Base-by-base conservation (phyloP, 2,329 filamentous ascomycete genomes). In the Trichoderma atrobrunneum region DNA sequence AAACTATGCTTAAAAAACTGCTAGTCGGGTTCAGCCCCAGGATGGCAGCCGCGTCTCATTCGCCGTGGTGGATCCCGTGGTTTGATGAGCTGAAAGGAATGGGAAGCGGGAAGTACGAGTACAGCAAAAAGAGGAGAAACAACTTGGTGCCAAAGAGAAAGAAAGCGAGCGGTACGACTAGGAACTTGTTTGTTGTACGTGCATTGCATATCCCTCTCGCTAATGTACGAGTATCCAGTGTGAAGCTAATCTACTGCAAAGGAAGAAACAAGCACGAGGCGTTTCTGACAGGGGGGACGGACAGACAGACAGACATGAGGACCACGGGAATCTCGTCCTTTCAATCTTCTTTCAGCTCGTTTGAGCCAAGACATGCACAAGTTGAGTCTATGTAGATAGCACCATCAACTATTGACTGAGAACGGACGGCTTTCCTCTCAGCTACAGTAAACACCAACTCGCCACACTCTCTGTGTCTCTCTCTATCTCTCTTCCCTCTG, bases 81-180 rank as follows among this genome's bases (percentile, higher is more conserved):
- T 32, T 60, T 28, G 71, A 70, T 28, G 54, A 72, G 71, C 71
- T 72, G 71, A 70, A 72, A 72, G 16, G 32, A 34, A 61, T 14
- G 57, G 28, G 30, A 16, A 36, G 16, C 7, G 7, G 21, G 5
- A n/a, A 30, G 24, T 18, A 18, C 32, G 12, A 30, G 24, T 18
- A 18, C 32, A n/a, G 21, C 34, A 43, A 24, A 62, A 24, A 48
- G 24, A 30, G 39, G 39, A 43, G 39, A n/a, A 43, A 10, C 39
- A 43, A 30, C n/a, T n/a, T n/a, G n/a, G n/a, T n/a, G n/a, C n/a
- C 34, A 57, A n/a, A 21, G 7, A 8, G 5, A 36, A 26, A 18
- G n/a, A 36, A 8, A 7, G 18, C 28, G 12, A 24, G 63, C 11
- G 32, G 32, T 36, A 26, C 43, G 43, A 51, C 16, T n/a, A 51